Evolutionary conservation across 2,329 filamentous ascomycete genomes (phyloP).

Genomic region (Diaporthe sp.): DNA sequence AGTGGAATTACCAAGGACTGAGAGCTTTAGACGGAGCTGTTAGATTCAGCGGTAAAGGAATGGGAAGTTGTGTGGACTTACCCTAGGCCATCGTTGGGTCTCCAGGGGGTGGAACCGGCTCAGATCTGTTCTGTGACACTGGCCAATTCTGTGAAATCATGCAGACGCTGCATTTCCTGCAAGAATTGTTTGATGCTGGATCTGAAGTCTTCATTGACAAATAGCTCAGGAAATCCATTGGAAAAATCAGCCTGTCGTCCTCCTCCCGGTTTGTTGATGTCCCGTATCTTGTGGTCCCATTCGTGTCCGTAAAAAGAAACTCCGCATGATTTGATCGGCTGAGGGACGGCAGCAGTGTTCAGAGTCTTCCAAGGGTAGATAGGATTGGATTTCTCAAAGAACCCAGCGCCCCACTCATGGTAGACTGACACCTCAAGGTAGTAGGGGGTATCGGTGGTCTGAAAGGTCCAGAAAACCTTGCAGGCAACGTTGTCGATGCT

Average conservation of each 20-base stretch:
- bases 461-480: conserved; percentile 47
- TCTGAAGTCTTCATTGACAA: background rate
- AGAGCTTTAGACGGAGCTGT: background rate
- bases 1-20: background rate
- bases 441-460: conserved; percentile 45
- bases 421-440: conserved; percentile 48
- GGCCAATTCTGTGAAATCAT: conserved; percentile 22
- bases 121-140: background rate
- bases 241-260: conserved; percentile 17
- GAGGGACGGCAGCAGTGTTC: conserved; percentile 21
- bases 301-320: conserved; percentile 32
- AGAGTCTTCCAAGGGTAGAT: background rate
- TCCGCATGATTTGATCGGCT: conserved; percentile 32
- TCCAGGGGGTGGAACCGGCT: background rate
- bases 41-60: background rate
- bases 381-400: background rate
- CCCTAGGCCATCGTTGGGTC: background rate
- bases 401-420: conserved; percentile 43
- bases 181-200: conserved; percentile 4
- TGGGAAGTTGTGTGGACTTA: background rate
- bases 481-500: conserved; percentile 44
- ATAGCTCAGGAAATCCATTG: conserved; percentile 9
- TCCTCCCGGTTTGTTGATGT: conserved; percentile 13
- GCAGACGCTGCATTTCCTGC: conserved; percentile 24
- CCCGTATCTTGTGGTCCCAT: conserved; percentile 39